A percentile compares a stretch with the other conserved stretches of the same genome.
Evolutionary conservation across 169 alveolate species (phyloP).

Genomic region (Perkinsus olseni): DNA sequence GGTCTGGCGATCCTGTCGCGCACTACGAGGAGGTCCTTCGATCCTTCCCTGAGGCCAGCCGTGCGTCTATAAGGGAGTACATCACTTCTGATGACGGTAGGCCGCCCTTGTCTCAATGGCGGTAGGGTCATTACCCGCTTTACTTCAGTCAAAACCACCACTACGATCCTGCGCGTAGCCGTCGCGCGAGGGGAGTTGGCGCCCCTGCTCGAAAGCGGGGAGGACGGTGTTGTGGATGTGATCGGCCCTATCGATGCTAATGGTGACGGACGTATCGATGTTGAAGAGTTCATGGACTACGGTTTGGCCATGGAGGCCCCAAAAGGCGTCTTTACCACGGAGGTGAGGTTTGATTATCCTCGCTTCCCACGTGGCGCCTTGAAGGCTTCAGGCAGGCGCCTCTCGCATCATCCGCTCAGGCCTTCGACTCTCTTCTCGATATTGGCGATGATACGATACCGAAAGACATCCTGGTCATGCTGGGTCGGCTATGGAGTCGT

Average conservation of each 20-base stretch:
- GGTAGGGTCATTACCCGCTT: neutral
- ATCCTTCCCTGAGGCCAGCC: neutral
- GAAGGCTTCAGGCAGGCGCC: too few species aligned
- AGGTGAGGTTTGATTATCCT: neutral
- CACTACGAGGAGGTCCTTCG: neutral
- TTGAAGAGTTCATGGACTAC: neutral
- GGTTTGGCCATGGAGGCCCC: neutral
- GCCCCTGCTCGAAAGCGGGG: neutral
- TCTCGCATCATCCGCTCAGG: too few species aligned
- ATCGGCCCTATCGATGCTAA: neutral
- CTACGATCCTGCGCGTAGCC: neutral
- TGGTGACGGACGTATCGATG: neutral
- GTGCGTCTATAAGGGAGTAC: neutral
- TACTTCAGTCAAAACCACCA: neutral
- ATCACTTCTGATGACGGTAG: neutral
- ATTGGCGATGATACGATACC: neutral
- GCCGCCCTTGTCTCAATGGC: neutral
- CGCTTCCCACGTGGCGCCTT: too few species aligned
- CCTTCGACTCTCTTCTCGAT: neutral
- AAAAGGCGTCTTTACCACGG: neutral
- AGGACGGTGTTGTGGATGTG: neutral
- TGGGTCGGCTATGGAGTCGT: neutral
- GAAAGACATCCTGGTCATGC: neutral
- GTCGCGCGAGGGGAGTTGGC: neutral
- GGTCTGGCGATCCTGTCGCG: neutral